A percentile compares a stretch with the other conserved stretches of the same genome.
phyloP scores from a whole-genome alignment of 1,284 basidiomycete species.

The Irpex rosettiformis region DNA sequence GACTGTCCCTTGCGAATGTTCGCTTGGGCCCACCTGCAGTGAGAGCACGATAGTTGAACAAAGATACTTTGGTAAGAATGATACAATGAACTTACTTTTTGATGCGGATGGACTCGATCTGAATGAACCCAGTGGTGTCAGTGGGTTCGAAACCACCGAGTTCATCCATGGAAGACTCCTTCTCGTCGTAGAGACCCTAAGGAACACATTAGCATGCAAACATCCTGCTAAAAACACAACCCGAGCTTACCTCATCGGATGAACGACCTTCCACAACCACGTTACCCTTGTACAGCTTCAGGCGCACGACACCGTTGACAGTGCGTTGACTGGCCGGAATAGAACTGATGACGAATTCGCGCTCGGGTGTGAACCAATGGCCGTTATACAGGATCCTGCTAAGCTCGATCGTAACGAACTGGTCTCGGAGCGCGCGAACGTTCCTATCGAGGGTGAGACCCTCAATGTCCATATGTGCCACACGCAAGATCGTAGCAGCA shows the following conservation, averaged over 20 bases:
- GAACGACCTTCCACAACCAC: conserved; percentile 91
- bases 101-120: conserved; percentile 92
- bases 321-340: conserved; percentile 94
- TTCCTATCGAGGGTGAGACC: conserved; percentile 97
- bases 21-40: conserved; percentile 73
- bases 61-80: conserved; percentile 1
- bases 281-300: conserved; percentile 97
- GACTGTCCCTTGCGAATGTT: conserved; percentile 81
- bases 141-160: conserved; percentile 96
- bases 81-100: conserved; percentile 72
- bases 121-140: conserved; percentile 91
- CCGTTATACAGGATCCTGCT: conserved; percentile 95
- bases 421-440: conserved; percentile 91
- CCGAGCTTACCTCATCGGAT: conserved; percentile 69
- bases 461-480: conserved; percentile 95
- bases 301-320: conserved; percentile 89
- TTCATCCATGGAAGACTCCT: conserved; percentile 99
- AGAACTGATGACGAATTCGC: conserved; percentile 89
- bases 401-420: conserved; percentile 90
- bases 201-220: neutral
- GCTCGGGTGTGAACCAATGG: conserved; percentile 96
- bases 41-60: conserved; percentile 4
- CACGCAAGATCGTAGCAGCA: conserved; percentile 92
- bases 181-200: conserved; percentile 92
- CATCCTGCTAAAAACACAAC: neutral